Evolutionary conservation across 2,329 filamentous ascomycete species (phyloP), one percentile per base, ranked within the genome.

Genomic region (Elsinoe arachidis): DNA sequence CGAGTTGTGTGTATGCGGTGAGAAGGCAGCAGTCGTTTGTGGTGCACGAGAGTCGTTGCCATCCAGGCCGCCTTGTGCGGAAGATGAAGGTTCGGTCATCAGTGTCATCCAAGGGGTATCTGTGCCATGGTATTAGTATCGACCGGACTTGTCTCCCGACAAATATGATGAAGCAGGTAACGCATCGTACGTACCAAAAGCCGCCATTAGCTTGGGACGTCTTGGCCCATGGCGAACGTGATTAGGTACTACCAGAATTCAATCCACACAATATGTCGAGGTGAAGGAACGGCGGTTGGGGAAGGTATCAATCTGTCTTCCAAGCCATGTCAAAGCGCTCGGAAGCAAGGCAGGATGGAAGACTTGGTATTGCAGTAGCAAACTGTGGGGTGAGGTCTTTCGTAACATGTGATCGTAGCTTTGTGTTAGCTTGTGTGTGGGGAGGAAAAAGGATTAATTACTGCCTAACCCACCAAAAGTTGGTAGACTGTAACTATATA

Each of bases 21-120:
- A 93, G 76, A 99, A 99, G 66, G 88, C 82, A 62, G 93, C 93
- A 68, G 88, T 84, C 46, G 92, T 97, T 47, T 90, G 86, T 10
- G 60, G 51, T 34, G 53, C 55, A 19, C 44, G 55, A 21, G 38
- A 54, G 38, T 60, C 58, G 51, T 60, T 57, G 35, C 58, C 47
- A 43, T 57, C 62, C 73, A 63, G 68, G 70, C 58, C 64, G 62
- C 72, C 69, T 63, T 70, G 66, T 52, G 63, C 61, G 67, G 68
- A 60, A 63, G 65, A 66, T 10, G 70, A 66, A 57, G 70, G 66
- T 62, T 74, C 72, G 64, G 75, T 73, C 77, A 80, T 79, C 70
- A 75, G 78, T 70, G 72, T 71, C 70, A 77, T 72, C 78, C 78
- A 81, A 68, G 77, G 77, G 59, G 76, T 74, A 59, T 71, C 67